Evolutionary conservation across 768 basidiomycete species (phyloP), one percentile per base, ranked within the genome.

Genomic region (Pleurotus platypus): DNA sequence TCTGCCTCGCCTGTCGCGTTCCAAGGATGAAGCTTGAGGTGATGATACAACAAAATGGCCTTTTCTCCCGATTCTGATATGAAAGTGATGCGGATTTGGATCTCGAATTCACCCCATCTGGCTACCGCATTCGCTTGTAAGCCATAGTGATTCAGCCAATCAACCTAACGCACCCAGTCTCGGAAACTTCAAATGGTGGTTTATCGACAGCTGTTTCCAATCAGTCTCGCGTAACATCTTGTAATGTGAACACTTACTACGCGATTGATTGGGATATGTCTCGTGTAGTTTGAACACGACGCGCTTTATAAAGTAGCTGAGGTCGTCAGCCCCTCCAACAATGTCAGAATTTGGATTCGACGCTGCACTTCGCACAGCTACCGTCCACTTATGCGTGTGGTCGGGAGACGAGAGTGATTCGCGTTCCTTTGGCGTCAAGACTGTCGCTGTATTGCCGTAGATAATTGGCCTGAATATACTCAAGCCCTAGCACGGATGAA

Each of bases 41-140:
- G 91, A 72, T 99, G 97, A 61, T 91, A 89, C 56, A 97, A 75
- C 3, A 82, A 81, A 61, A 98, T 76, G 15, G 92, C 83, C 67
- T 98, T 98, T 70, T 98, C 97, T 49, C 86, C 89, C 3, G 94
- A 85, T 71, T 99, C 97, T 53, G 82, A 71, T 30, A 94, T 78
- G 73, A 98, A 98, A 49, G 87, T 89, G 55, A 99, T 87, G 51
- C 90, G 84, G 61, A 99, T 95, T 65, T 89, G 85, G 61, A 98
- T 89, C 66, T 97, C 94, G 73, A 99, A 99, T 75, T 99, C 97
- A 62, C 97, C 97, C 97, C 97, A 99, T 48, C 90, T 92, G 56
- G 37, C 46, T 55, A 11, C 38, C 35, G 13, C 48, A 27, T 35
- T 35, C 30, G 8, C 30, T 35, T 30, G 22, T 35, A 20, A 48